A percentile compares a stretch with the other conserved stretches of the same genome.
Conservation (phyloP, 441 rosid species). For the Dalechampia spathulata region DNA sequence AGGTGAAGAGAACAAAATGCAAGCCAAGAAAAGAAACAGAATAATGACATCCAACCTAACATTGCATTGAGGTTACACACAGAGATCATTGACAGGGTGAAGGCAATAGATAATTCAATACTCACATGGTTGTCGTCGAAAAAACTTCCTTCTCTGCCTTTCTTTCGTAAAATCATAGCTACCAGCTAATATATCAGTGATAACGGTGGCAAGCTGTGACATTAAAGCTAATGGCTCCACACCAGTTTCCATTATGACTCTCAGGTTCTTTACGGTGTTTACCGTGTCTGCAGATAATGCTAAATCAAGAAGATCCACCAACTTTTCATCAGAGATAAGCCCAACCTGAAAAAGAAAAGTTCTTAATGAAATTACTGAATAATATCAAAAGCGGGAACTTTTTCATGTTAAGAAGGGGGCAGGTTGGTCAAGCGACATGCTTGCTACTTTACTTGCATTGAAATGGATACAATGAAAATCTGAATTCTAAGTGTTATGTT, state of each 20-base stretch:
- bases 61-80: slow-evolving; percentile 8
- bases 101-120: slow-evolving; percentile 15
- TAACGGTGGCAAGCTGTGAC: slow-evolving; percentile 98
- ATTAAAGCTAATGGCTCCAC: slow-evolving; percentile 94
- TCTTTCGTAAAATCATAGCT: slow-evolving; percentile 80
- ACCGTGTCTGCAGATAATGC: slow-evolving; percentile 99
- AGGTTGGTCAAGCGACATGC: too few species aligned
- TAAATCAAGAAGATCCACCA: slow-evolving; percentile 98
- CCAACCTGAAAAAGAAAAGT: slow-evolving; percentile 62
- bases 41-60: neutral
- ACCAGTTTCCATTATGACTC: slow-evolving; percentile 91
- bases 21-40: neutral
- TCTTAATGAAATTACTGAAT: too few species aligned
- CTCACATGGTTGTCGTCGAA: slow-evolving; percentile 78
- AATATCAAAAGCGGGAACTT: too few species aligned
- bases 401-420: too few species aligned
- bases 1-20: too few species aligned
- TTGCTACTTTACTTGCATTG: too few species aligned
- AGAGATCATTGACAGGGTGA: slow-evolving; percentile 1
- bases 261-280: slow-evolving; percentile 89
- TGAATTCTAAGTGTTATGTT: too few species aligned
- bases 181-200: slow-evolving; percentile 95
- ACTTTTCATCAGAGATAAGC: slow-evolving; percentile 88
- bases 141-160: slow-evolving; percentile 70
- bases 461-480: too few species aligned